phyloP scores from a whole-genome alignment of 352 stramenopile genomes.

The Phytophthora pisi region DNA sequence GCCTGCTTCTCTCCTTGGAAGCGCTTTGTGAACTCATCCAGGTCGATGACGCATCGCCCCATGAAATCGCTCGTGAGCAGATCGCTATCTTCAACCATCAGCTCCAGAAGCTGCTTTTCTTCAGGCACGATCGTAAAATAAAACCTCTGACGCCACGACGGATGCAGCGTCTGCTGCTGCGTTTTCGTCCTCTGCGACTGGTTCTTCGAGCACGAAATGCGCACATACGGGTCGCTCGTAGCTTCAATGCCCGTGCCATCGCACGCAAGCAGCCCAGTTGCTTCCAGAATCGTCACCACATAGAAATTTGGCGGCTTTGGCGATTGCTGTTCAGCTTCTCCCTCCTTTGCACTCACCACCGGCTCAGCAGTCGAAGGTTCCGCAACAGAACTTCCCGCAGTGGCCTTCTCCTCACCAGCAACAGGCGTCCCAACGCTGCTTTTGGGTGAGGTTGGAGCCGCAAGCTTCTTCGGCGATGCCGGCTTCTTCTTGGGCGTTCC shows the following conservation, averaged over 20 bases:
- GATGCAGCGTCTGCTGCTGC: conserved; percentile 66
- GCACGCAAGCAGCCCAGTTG: conserved; percentile 51
- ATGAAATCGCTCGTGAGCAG: conserved; percentile 79
- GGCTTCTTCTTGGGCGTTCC: conserved; percentile 12
- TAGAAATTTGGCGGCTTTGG: conserved; percentile 54
- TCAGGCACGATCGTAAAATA: conserved; percentile 57
- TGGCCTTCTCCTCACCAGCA: conserved; percentile 18
- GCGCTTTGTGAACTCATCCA: conserved; percentile 59
- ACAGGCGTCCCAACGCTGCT: background rate
- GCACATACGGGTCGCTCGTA: conserved; percentile 75
- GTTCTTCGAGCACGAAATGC: conserved; percentile 61
- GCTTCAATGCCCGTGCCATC: conserved; percentile 61
- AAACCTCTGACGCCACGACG: conserved; percentile 74
- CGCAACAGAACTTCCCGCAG: background rate
- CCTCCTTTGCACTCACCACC: background rate
- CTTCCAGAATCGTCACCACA: conserved; percentile 74
- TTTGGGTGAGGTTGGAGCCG: conserved; percentile 6
- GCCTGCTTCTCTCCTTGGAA: conserved; percentile 56
- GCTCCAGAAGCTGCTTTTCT: conserved; percentile 55
- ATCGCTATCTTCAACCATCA: conserved; percentile 70
- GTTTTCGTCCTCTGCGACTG: conserved; percentile 64
- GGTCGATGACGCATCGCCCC: conserved; percentile 66
- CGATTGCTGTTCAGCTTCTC: conserved; percentile 1
- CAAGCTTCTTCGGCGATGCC: conserved; percentile 9
- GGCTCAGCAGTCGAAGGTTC: background rate